phyloP scores from a whole-genome alignment of 345 rosid species.

The Turritis glabra region DNA sequence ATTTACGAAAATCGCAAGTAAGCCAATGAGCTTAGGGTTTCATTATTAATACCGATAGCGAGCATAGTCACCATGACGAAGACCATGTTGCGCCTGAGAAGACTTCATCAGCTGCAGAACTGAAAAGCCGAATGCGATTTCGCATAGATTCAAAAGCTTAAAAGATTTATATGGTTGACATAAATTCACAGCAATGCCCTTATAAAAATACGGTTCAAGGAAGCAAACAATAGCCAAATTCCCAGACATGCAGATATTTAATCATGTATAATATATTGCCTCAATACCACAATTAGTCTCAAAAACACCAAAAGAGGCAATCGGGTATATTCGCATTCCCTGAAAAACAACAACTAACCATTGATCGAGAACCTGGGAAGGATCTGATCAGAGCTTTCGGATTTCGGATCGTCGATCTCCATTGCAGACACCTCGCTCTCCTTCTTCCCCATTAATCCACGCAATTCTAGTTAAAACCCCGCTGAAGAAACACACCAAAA shows the following conservation, averaged over 20 bases:
- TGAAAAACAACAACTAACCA: slow-evolving; percentile 44
- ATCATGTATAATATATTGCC: neutral
- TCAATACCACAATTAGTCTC: neutral
- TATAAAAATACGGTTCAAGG: neutral
- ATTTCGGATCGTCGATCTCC: slow-evolving; percentile 72
- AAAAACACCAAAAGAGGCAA: neutral
- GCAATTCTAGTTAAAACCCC: neutral
- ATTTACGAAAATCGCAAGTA: neutral
- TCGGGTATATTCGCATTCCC: neutral
- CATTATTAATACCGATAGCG: slow-evolving; percentile 66
- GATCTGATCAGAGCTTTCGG: slow-evolving; percentile 58
- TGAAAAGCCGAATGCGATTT: slow-evolving; percentile 33
- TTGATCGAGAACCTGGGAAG: slow-evolving; percentile 70
- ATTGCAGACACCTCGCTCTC: slow-evolving; percentile 51
- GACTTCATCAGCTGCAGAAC: slow-evolving; percentile 89
- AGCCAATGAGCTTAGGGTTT: slow-evolving; percentile 12
- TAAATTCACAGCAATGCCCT: neutral
- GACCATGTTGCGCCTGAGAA: slow-evolving; percentile 96
- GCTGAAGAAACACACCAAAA: neutral
- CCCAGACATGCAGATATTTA: slow-evolving; percentile 17
- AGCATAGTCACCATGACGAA: slow-evolving; percentile 93
- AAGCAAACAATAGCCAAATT: slow-evolving; percentile 1
- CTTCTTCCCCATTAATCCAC: slow-evolving; percentile 51
- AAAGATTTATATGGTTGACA: neutral
- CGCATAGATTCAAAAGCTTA: slow-evolving; percentile 1